These are phyloP conservation scores for Nyctanthes arbortristis DNA, from an alignment of 257 asterid species.

Conservation along the genomic window DNA sequence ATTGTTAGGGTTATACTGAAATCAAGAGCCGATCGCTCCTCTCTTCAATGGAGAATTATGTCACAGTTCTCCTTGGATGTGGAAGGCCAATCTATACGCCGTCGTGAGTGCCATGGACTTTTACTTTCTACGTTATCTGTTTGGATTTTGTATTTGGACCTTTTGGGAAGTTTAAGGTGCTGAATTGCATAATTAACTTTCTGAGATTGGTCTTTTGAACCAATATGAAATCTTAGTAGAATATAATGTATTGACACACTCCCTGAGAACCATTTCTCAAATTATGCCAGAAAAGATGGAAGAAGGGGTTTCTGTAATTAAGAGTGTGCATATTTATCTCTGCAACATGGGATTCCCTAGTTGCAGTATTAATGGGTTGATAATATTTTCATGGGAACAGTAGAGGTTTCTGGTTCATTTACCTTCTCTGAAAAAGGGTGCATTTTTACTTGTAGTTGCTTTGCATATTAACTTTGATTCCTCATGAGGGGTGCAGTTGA, in stretches of 20 bases:
- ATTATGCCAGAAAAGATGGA: background rate
- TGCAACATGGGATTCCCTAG: background rate
- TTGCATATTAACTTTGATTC: background rate
- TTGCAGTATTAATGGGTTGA: background rate
- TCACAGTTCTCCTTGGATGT: conserved; percentile 70
- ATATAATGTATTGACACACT: background rate
- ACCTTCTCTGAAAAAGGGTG: background rate
- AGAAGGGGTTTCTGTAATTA: background rate
- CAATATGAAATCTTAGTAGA: background rate
- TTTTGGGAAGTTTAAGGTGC: background rate
- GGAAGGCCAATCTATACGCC: conserved; percentile 72
- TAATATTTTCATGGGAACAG: background rate
- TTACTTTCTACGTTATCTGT: background rate
- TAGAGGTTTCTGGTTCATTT: no score
- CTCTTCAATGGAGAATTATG: conserved; percentile 81
- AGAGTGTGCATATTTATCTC: background rate
- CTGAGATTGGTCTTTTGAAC: background rate
- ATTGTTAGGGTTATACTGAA: conserved; percentile 84
- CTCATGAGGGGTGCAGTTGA: background rate
- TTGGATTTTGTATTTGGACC: background rate
- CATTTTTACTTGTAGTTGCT: background rate
- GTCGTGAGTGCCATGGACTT: conserved; percentile 52
- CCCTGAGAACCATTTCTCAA: background rate
- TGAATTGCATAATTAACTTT: background rate
- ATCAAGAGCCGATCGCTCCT: conserved; percentile 85